Base-by-base conservation (phyloP, 2,329 filamentous ascomycete genomes). In the Sporothrix sp. region DNA sequence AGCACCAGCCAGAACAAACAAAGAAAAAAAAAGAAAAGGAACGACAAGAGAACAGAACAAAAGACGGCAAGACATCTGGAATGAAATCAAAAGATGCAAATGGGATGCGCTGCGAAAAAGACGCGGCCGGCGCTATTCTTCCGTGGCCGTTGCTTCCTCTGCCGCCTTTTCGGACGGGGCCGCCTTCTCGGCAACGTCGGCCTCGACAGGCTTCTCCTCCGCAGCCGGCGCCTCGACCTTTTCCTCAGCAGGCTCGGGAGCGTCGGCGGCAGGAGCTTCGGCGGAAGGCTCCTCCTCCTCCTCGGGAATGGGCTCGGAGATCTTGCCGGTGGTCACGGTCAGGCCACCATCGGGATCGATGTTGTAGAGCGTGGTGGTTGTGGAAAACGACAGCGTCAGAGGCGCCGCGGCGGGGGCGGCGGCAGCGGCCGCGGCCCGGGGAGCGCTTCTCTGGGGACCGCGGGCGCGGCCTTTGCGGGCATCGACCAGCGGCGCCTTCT, bases 401-500 rank as follows among this genome's bases (percentile, higher is more conserved):
- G 50, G 14, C 4, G 44, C 18, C 0, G 44, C 18, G 16, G 53
- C 9, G 6, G 64, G 57, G 3, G 64, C 61, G 3, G 59, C 56
- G 0, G 59, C 61, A 42, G 62, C 61, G 52, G 27, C 58, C 47
- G 40, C 61, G 54, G 54, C 60, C 54, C 39, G 65, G 28, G 64
- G 70, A 2, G 66, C 68, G 21, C 72, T 64, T 54, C 68, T 70
- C 67, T 88, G 82, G 14, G 93, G 93, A 10, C 93, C 93, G 57
- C 87, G 83, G 20, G 93, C 93, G 58, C 93, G 79, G 21, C 89
- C 82, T 71, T 97, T 97, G 57, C 93, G 80, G 32, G 90, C 89
- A 71, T 98, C 93, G 20, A 76, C 75, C 23, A 98, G 71, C n/a
- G 90, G 89, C 10, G 76, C 81, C 65, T 88, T 87, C 61, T 89